Evolutionary conservation across 768 basidiomycete species (phyloP).

Genomic region (Amylocystis lapponica): DNA sequence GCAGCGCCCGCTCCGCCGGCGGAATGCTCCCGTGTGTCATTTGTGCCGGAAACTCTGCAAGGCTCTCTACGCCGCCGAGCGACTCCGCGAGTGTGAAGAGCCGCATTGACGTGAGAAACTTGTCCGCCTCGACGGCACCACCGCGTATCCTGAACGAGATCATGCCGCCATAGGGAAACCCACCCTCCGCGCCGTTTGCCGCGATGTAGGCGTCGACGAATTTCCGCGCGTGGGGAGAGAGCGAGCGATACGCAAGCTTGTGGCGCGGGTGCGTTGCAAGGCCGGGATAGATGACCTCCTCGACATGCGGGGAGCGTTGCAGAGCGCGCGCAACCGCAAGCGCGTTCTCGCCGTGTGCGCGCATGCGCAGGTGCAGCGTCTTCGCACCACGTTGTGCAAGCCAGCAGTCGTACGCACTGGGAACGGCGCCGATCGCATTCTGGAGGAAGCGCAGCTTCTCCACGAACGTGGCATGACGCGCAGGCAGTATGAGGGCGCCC

Average conservation of each 20-base stretch:
- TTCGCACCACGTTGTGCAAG: slow-evolving; percentile 87
- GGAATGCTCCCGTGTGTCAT: slow-evolving; percentile 89
- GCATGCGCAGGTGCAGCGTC: slow-evolving; percentile 86
- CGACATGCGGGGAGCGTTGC: slow-evolving; percentile 49
- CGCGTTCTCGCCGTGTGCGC: slow-evolving; percentile 81
- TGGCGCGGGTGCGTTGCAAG: slow-evolving; percentile 62
- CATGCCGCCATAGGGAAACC: slow-evolving; percentile 91
- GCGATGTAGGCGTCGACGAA: slow-evolving; percentile 45
- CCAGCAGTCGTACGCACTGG: slow-evolving; percentile 85
- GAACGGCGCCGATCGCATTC: slow-evolving; percentile 81
- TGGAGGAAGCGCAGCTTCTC: slow-evolving; percentile 79
- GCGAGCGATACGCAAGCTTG: slow-evolving; percentile 52
- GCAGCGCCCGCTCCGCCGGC: slow-evolving; percentile 50
- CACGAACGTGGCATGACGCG: slow-evolving; percentile 41
- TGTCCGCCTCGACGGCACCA: slow-evolving; percentile 49
- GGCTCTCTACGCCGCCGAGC: slow-evolving; percentile 87
- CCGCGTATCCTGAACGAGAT: slow-evolving; percentile 62
- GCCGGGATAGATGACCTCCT: slow-evolving; percentile 84
- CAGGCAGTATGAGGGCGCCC: slow-evolving; percentile 73
- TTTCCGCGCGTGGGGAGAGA: slow-evolving; percentile 63
- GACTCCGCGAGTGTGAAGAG: slow-evolving; percentile 84
- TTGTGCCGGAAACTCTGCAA: slow-evolving; percentile 79
- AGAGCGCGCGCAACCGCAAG: slow-evolving; percentile 67
- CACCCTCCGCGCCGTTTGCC: slow-evolving; percentile 31
- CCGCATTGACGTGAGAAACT: slow-evolving; percentile 58